Conservation (phyloP, 2,329 filamentous ascomycete genomes). For the Cadophora sp. region DNA sequence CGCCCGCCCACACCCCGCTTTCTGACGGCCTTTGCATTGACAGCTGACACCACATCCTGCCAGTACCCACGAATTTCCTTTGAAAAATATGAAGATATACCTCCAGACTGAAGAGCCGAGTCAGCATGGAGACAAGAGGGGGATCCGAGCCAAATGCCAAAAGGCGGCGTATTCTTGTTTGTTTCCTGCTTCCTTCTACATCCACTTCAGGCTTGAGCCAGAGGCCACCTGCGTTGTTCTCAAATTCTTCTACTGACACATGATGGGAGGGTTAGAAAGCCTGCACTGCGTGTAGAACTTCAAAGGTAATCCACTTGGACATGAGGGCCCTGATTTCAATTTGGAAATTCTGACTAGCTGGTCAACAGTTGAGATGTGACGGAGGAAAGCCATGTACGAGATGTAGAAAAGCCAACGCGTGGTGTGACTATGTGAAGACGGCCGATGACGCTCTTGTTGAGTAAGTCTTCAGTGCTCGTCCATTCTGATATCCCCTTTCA, state of each 20-base stretch:
- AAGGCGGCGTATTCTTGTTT: constrained; percentile 28
- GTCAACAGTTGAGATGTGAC: constrained; percentile 31
- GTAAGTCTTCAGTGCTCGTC: constrained; percentile 16
- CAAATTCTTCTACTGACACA: too few species aligned
- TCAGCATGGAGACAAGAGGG: neutral
- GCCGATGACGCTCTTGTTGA: constrained; percentile 26
- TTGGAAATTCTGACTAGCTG: neutral
- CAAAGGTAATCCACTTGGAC: constrained; percentile 22
- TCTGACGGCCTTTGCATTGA: constrained; percentile 8
- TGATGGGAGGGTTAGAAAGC: constrained; percentile 27
- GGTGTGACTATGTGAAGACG: constrained; percentile 32
- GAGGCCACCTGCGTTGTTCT: too few species aligned
- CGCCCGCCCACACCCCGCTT: constrained; percentile 7
- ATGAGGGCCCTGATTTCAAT: neutral
- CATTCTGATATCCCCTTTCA: too few species aligned
- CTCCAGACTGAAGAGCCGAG: neutral
- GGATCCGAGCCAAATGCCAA: constrained; percentile 2
- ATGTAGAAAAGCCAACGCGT: constrained; percentile 27
- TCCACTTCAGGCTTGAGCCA: too few species aligned
- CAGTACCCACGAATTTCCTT: too few species aligned
- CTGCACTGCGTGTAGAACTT: constrained; percentile 29
- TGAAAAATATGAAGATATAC: neutral
- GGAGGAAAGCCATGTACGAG: constrained; percentile 34
- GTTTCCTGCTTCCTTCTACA: too few species aligned
- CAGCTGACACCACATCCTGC: neutral